Base-by-base conservation (phyloP, 1,284 basidiomycete genomes). In the Exobasidium rhododendri region DNA sequence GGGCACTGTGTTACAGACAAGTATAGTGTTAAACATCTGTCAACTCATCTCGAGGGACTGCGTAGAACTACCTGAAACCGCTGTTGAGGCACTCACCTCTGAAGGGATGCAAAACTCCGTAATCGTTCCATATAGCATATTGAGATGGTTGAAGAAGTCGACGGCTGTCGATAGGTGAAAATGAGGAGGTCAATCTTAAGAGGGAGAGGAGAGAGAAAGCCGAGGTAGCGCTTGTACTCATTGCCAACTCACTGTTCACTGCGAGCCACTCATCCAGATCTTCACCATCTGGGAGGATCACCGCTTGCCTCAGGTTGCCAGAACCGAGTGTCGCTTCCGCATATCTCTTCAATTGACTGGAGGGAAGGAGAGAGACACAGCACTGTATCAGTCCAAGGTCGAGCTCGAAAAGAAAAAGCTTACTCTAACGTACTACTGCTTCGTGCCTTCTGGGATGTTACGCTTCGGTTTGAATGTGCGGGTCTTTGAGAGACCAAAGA, bases 391-490 rank as follows among this genome's bases (percentile, higher is more conserved):
- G 10, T 7, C 10, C 10, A 40, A 40, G 43, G 5, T 17, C 14
- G 10, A 17, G 20, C 59, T 60, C 14, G 32, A 66, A 57, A 52
- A 67, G 17, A 43, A 26, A 7, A 54, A 43, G 20, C 47, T 69
- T 11, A 47, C 58, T 26, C 40, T n/a, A 28, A 45, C 20, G 50
- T 52, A 30, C 45, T 94, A 96, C 80, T 96, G 93, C 81, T 94
- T 96, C 32, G 93, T 94, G 44, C 93, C 93, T 80, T 94, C 92
- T 6, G 92, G 89, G 28, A 93, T 89, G 81, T 96, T 93, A 82
- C 91, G 92, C 74, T 90, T 88, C 46, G 93, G 93, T 80, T 94
- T 94, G 85, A 97, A 97, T n/a, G 93, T 92, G 62, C 90, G 87
- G 49, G 90, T 92, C 82, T 92, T 92, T 29, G 67, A 70, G 0